Percentiles rank a stretch among this genome's conserved stretches.
These are phyloP conservation scores for Diaporthe amygdali DNA, from an alignment of 2,329 filamentous ascomycete genomes.

Conservation along the genomic window DNA sequence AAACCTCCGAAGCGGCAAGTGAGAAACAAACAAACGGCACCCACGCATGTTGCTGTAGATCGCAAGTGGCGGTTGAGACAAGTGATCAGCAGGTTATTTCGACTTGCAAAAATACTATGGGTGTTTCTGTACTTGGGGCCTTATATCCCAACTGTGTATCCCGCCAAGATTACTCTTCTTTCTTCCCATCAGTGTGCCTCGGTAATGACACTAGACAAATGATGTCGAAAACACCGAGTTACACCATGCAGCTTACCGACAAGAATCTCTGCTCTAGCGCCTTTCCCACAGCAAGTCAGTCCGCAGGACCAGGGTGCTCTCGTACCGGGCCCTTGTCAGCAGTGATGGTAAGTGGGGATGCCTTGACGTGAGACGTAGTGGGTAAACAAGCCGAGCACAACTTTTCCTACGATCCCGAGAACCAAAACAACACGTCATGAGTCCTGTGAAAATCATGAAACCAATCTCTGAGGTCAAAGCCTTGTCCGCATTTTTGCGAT, in stretches of 20 bases:
- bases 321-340: not conserved
- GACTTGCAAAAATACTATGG: not conserved
- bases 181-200: not conserved
- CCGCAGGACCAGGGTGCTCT: not conserved
- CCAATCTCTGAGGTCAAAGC: not conserved
- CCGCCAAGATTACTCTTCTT: not conserved
- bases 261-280: not conserved
- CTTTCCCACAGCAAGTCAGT: too few relatives aligned
- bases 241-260: not conserved
- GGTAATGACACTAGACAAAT: not conserved
- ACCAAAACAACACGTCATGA: not conserved
- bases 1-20: too few relatives aligned
- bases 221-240: not conserved
- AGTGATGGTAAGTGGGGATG: not conserved
- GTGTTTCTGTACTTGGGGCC: not conserved
- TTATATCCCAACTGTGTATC: not conserved
- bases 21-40: too few relatives aligned
- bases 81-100: not conserved
- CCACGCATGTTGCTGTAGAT: not conserved
- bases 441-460: not conserved
- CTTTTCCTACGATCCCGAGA: not conserved
- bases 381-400: not conserved
- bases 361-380: not conserved
- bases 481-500: slow-evolving; percentile 14
- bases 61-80: not conserved